These are phyloP conservation scores for Penicillium sp. DNA, from an alignment of 2,329 filamentous ascomycete genomes.

Conservation along the genomic window DNA sequence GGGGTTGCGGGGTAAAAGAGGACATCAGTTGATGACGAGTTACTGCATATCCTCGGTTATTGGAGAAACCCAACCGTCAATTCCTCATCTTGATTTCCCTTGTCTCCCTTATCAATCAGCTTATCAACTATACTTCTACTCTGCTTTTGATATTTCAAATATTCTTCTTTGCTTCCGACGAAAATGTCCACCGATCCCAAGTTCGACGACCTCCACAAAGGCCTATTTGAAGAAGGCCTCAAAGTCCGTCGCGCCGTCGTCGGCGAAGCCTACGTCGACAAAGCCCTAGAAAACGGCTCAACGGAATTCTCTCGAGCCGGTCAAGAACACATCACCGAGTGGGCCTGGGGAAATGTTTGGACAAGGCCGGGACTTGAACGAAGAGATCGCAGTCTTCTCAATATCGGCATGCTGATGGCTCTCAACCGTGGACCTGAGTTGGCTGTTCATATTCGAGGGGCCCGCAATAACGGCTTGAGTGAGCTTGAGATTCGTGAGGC, in stretches of 20 bases:
- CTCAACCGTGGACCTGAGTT: conserved; percentile 61
- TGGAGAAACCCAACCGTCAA: background rate
- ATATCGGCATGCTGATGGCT: conserved; percentile 65
- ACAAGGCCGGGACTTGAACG: conserved; percentile 61
- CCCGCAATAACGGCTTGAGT: conserved; percentile 61
- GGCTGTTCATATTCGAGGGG: conserved; percentile 62
- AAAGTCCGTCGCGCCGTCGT: conserved; percentile 61
- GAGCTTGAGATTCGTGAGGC: conserved; percentile 65
- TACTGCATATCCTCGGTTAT: background rate
- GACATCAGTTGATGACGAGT: background rate
- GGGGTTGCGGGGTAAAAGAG: background rate
- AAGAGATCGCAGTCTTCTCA: conserved; percentile 62
- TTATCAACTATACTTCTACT: background rate
- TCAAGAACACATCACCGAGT: conserved; percentile 64
- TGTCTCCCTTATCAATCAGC: background rate
- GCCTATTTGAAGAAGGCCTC: conserved; percentile 61
- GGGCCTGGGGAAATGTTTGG: conserved; percentile 65
- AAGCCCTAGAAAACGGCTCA: conserved; percentile 55
- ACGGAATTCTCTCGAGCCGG: conserved; percentile 58
- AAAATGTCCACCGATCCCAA: conserved; percentile 35
- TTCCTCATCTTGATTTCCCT: background rate
- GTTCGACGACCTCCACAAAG: conserved; percentile 49
- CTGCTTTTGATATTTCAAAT: background rate
- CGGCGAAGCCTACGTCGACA: conserved; percentile 62
- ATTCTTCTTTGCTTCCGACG: background rate